Conservation (phyloP, 805 yeast species). For the Jamesozyma jinghongensis region DNA sequence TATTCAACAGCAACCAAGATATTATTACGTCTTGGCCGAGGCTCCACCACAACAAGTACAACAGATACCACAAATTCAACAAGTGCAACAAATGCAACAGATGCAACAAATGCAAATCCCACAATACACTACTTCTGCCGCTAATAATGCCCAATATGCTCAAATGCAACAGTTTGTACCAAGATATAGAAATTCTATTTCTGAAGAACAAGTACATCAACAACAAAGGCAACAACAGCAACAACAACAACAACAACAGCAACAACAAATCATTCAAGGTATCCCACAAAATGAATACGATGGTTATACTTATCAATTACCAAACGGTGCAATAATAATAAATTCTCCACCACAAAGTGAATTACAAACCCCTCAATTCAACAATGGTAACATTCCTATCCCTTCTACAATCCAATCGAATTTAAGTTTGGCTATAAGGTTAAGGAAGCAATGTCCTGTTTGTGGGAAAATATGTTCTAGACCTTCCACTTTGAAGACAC, state of each 20-base stretch:
- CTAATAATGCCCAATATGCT: neutral
- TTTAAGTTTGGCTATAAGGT: slow-evolving; percentile 7
- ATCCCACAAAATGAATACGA: slow-evolving; percentile 1
- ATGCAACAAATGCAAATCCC: neutral
- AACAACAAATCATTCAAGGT: neutral
- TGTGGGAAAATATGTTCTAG: slow-evolving; percentile 75
- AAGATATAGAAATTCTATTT: too few relatives aligned
- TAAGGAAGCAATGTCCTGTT: slow-evolving; percentile 37
- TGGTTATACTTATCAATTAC: neutral
- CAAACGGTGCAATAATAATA: neutral
- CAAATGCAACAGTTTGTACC: too few relatives aligned
- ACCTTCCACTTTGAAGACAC: slow-evolving; percentile 75
- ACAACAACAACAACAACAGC: neutral
- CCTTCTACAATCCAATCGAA: slow-evolving; percentile 7
- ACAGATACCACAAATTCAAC: neutral
- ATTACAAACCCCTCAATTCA: neutral
- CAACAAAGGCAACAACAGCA: neutral
- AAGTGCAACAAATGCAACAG: neutral
- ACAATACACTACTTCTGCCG: neutral
- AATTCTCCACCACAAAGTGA: neutral
- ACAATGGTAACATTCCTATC: neutral
- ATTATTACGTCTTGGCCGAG: neutral
- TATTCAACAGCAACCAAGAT: neutral
- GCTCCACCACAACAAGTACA: neutral
- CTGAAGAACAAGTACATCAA: neutral